Evolutionary conservation across 305 asterid species (phyloP).

Genomic region (Fraxinus sp.): DNA sequence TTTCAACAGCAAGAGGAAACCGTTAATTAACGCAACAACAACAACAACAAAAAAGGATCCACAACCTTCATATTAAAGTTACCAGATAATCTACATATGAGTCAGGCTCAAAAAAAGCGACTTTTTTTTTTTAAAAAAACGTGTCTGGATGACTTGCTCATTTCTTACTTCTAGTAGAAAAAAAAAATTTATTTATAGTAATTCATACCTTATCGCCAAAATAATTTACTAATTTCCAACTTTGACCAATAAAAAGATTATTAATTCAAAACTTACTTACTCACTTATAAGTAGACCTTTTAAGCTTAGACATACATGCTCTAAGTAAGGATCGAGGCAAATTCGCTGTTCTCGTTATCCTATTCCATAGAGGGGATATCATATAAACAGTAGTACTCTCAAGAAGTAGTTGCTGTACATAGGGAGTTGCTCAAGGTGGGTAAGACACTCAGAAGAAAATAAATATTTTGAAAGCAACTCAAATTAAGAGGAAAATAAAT

Average conservation of each 20-base stretch:
- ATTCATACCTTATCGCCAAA: neutral
- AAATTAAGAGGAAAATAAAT: neutral
- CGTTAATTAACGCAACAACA: neutral
- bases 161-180: neutral
- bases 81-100: neutral
- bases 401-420: neutral
- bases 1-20: slow-evolving; percentile 14
- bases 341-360: neutral
- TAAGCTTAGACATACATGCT: neutral
- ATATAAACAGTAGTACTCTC: neutral
- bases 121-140: neutral
- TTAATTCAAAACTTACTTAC: neutral
- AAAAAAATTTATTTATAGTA: neutral
- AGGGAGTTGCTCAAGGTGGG: neutral
- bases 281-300: neutral
- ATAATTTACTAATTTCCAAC: neutral
- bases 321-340: neutral
- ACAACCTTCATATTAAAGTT: neutral
- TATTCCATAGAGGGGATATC: neutral
- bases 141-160: neutral
- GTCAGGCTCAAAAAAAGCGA: neutral
- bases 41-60: neutral
- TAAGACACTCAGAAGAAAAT: neutral
- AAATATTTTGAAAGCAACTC: neutral
- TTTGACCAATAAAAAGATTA: neutral